Evolutionary conservation across 2,329 filamentous ascomycete genomes (phyloP), one percentile per base, ranked within the genome.

Genomic region (Talaromyces sp.): DNA sequence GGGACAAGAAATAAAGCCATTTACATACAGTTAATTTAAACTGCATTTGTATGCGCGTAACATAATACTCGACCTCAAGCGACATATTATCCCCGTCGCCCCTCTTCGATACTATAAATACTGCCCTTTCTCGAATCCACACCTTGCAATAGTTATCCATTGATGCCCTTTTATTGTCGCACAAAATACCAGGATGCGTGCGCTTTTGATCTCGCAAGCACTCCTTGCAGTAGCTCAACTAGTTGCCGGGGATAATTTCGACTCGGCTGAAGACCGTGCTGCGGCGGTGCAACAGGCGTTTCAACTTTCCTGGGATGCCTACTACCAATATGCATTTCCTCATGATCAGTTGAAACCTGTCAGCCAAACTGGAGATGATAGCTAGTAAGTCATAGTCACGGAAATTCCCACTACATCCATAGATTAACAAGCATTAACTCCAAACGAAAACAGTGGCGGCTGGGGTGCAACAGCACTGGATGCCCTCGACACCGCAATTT

Each of bases 391-490:
- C 30, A 33, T 39, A n/a, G 15, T 39, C 6, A 0, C 15, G 5
- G 6, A 9, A 39, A 39, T 39, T 39, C 7, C 1, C 17, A n/a
- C 17, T 32, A 11, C 53, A 8, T 51, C 19, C 4, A 27, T 25
- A 8, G n/a, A 51, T 13, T 4, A 11, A 27, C 11, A 15, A 13
- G 13, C 11, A 27, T 51, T 51, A 15, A 22, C 13, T 22, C 2
- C 44, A 27, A 87, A n/a, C 51, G 63, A 67, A 61, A 67, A 60
- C 62, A 92, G 90, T 64, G 93, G 93, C 70, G 88, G 85, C 58
- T 96, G 92, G 92, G 92, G 91, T 27, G 90, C 91, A 30, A 92
- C 87, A 49, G 90, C 91, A 0, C 83, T 93, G 11, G 92, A 96
- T 72, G 89, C 90, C 1, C 80, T 96, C 54, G 88, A 85, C 62